phyloP scores from a whole-genome alignment of 805 yeast species.

The Torulaspora delbrueckii region DNA sequence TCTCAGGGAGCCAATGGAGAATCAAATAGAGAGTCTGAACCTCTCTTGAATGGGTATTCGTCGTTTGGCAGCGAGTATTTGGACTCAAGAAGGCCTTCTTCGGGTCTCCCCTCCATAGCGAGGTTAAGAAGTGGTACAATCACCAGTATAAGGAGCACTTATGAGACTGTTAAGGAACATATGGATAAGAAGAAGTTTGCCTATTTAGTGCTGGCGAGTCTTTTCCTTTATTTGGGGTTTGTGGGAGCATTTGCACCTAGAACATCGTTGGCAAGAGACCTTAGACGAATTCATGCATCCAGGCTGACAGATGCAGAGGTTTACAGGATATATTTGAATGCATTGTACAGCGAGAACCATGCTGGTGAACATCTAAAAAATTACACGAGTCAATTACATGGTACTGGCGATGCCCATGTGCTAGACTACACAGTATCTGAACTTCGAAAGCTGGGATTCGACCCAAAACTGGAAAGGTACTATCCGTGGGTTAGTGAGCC shows the following conservation, averaged over 20 bases:
- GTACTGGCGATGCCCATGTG: slow-evolving; percentile 43
- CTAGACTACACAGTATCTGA: slow-evolving; percentile 49
- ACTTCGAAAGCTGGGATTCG: slow-evolving; percentile 48
- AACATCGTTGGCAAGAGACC: slow-evolving; percentile 77
- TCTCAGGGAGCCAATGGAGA: background rate
- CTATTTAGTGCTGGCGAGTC: slow-evolving; percentile 21
- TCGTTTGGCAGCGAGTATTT: slow-evolving; percentile 5
- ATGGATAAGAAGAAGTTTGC: slow-evolving; percentile 31
- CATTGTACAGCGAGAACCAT: slow-evolving; percentile 36
- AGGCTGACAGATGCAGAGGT: slow-evolving; percentile 63
- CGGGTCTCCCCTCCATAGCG: slow-evolving; percentile 4
- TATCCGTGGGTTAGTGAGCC: slow-evolving; percentile 55
- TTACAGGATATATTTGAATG: slow-evolving; percentile 52
- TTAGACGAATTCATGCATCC: slow-evolving; percentile 66
- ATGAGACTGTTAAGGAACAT: slow-evolving; percentile 27
- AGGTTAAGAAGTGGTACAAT: slow-evolving; percentile 32
- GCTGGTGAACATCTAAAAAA: slow-evolving; percentile 30
- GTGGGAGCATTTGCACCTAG: slow-evolving; percentile 75
- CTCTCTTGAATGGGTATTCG: slow-evolving; percentile 6
- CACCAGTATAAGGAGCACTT: slow-evolving; percentile 28
- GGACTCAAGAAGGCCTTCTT: background rate
- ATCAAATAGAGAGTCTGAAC: slow-evolving; percentile 1
- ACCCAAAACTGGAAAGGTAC: slow-evolving; percentile 48
- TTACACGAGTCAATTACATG: slow-evolving; percentile 19
- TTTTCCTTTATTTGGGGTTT: slow-evolving; percentile 41